Conservation (phyloP, 257 asterid species). For the Solanum rostratum region DNA sequence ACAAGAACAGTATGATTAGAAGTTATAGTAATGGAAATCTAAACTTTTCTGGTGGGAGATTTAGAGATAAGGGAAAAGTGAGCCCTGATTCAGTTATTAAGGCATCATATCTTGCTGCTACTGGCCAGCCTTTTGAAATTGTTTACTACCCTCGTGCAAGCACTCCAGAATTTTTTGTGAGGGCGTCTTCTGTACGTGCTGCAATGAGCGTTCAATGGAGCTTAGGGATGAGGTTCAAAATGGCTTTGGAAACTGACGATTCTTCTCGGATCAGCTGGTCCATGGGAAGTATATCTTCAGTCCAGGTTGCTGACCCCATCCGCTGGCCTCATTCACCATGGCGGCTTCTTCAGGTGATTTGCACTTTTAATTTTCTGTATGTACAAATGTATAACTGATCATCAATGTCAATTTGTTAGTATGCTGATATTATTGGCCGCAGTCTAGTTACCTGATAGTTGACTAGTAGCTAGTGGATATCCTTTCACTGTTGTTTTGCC, state of each 20-base stretch:
- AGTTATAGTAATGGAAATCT: slow-evolving; percentile 14
- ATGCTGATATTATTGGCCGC: not conserved
- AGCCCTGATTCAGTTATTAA: slow-evolving; percentile 33
- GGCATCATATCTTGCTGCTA: slow-evolving; percentile 39
- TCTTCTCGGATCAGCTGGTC: slow-evolving; percentile 15
- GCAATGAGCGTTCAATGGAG: slow-evolving; percentile 30
- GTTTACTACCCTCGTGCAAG: slow-evolving; percentile 47
- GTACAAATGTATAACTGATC: not conserved
- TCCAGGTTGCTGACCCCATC: slow-evolving; percentile 14
- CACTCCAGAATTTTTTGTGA: slow-evolving; percentile 48
- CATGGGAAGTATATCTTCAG: slow-evolving; percentile 11
- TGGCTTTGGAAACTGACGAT: slow-evolving; percentile 18
- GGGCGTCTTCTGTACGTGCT: slow-evolving; percentile 40
- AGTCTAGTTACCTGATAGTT: not conserved
- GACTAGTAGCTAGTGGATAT: not conserved
- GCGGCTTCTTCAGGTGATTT: slow-evolving; percentile 21
- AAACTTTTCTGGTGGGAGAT: slow-evolving; percentile 15
- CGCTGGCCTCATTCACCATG: slow-evolving; percentile 17
- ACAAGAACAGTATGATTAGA: slow-evolving; percentile 26
- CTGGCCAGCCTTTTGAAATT: slow-evolving; percentile 45
- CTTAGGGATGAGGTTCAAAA: slow-evolving; percentile 13
- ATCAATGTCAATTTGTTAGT: not conserved
- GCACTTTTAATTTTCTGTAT: not conserved
- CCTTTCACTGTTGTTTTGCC: not conserved
- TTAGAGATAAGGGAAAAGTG: slow-evolving; percentile 26